These are phyloP conservation scores for Digitaria exilis DNA, from an alignment of 202 grass and related monocot species.

Conservation along the genomic window DNA sequence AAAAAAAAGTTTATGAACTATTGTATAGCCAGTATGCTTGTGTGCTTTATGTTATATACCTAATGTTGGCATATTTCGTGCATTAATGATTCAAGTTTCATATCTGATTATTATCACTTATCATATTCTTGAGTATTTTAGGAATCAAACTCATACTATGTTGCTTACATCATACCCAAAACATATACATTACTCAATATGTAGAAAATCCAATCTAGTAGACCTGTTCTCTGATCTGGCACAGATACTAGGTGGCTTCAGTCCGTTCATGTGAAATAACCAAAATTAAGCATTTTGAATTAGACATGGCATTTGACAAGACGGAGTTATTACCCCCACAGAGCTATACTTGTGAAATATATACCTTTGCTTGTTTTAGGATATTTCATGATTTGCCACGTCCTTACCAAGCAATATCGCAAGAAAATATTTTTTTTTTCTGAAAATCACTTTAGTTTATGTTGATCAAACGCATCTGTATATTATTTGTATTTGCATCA, in stretches of 20 bases:
- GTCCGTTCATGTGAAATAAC: background rate
- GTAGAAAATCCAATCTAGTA: background rate
- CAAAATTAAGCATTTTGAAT: background rate
- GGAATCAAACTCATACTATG: background rate
- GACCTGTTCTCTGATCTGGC: background rate
- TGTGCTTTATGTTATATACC: no score
- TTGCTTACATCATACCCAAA: background rate
- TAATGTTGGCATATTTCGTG: no score
- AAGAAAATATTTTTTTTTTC: background rate
- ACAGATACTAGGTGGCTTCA: background rate
- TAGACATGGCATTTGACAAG: background rate
- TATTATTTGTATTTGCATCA: conserved; percentile 25
- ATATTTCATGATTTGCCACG: background rate
- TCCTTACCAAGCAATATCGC: background rate
- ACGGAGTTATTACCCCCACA: background rate
- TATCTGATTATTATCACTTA: background rate
- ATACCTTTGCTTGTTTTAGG: background rate
- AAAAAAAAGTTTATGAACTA: background rate
- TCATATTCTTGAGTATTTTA: background rate
- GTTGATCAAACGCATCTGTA: conserved; percentile 12
- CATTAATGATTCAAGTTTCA: conserved; percentile 7
- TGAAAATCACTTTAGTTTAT: conserved; percentile 25
- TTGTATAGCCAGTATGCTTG: background rate
- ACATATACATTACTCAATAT: background rate
- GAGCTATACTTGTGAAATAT: background rate